Evolutionary conservation across 345 rosid genomes (phyloP).

Genomic region (Lagerstroemia speciosa): DNA sequence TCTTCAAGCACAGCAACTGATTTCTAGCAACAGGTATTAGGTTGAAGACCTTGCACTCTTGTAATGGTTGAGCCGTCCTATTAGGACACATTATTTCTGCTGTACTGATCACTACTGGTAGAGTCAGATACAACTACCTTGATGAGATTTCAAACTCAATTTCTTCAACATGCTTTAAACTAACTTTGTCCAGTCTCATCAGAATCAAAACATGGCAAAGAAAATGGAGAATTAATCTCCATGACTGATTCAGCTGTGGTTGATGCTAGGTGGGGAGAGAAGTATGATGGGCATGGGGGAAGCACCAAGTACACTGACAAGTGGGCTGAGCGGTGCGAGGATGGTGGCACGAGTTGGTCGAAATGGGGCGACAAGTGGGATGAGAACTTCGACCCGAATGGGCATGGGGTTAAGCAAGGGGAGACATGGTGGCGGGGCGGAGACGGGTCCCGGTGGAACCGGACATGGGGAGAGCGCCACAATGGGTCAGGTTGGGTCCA

Average conservation of each 20-base stretch:
- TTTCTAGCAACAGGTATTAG: background rate
- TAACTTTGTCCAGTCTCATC: background rate
- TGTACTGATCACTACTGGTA: background rate
- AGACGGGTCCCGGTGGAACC: conserved; percentile 77
- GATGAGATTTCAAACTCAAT: background rate
- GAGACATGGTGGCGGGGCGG: conserved; percentile 96
- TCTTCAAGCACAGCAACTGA: background rate
- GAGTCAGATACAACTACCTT: background rate
- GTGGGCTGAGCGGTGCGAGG: conserved; percentile 90
- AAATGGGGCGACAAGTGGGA: conserved; percentile 99
- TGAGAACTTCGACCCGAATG: conserved; percentile 59
- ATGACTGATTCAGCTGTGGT: background rate
- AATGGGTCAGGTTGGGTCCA: conserved; percentile 92
- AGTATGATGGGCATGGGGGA: conserved; percentile 80
- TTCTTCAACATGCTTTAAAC: background rate
- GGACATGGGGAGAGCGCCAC: conserved; percentile 90
- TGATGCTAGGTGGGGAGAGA: conserved; percentile 78
- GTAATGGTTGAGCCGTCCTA: background rate
- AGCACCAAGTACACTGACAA: conserved; percentile 88
- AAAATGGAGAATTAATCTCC: background rate
- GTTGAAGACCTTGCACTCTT: background rate
- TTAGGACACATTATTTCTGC: background rate
- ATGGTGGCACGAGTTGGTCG: conserved; percentile 53
- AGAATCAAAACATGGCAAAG: background rate
- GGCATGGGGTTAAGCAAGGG: conserved; percentile 93